Evolutionary conservation across 2,329 filamentous ascomycete species (phyloP).

Genomic region (Myotisia sp.): DNA sequence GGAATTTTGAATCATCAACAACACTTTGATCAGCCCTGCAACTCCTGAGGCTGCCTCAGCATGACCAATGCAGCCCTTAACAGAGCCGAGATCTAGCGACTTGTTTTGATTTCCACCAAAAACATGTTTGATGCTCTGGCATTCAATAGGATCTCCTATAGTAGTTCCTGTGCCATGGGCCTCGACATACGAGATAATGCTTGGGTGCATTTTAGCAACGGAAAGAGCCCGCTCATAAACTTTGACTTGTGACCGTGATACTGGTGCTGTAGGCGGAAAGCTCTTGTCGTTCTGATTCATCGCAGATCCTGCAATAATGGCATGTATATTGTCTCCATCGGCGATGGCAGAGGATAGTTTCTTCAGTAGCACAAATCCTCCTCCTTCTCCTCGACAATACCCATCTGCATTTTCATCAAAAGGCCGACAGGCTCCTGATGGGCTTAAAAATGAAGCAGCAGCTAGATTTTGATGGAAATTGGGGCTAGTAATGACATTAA

Average conservation of each 20-base stretch:
- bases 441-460: constrained; percentile 58
- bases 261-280: constrained; percentile 22
- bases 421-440: constrained; percentile 55
- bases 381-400: constrained; percentile 67
- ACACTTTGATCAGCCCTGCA: constrained; percentile 21
- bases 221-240: constrained; percentile 17
- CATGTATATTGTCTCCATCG: constrained; percentile 49
- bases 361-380: constrained; percentile 63
- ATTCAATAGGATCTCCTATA: constrained; percentile 20
- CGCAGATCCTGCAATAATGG: constrained; percentile 28
- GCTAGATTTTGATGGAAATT: neutral
- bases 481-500: constrained; percentile 1
- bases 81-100: neutral
- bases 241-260: constrained; percentile 17
- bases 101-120: neutral
- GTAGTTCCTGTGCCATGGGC: constrained; percentile 54
- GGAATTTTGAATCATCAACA: constrained; percentile 27
- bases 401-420: constrained; percentile 71
- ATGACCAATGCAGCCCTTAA: constrained; percentile 5
- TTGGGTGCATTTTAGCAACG: constrained; percentile 20
- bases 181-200: constrained; percentile 62
- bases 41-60: constrained; percentile 39
- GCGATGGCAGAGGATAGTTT: constrained; percentile 61
- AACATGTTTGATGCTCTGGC: neutral
- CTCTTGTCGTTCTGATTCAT: constrained; percentile 37